phyloP scores from a whole-genome alignment of 2,329 filamentous ascomycete genomes.

The Clarireedia paspali region DNA sequence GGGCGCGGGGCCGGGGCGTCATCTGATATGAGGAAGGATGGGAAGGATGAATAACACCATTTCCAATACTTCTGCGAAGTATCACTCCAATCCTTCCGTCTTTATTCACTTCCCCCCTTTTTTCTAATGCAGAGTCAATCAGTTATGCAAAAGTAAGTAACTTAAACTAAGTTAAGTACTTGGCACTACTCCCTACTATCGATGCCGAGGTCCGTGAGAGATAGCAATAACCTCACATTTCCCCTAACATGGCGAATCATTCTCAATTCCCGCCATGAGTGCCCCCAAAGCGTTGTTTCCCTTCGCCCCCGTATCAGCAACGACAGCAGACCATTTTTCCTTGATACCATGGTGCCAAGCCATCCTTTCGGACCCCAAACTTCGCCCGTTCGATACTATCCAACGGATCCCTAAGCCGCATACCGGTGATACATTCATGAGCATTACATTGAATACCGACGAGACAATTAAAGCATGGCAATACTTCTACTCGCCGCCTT shows the following conservation, averaged over 20 bases:
- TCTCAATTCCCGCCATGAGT: background rate
- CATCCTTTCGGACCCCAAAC: slow-evolving; percentile 15
- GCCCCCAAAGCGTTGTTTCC: background rate
- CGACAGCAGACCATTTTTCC: slow-evolving; percentile 15
- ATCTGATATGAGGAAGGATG: background rate
- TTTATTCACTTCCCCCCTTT: background rate
- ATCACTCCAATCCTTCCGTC: background rate
- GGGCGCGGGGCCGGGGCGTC: no score
- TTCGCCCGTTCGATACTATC: slow-evolving; percentile 14
- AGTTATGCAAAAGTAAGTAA: no score
- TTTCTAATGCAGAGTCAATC: background rate
- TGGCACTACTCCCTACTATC: no score
- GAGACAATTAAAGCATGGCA: slow-evolving; percentile 20
- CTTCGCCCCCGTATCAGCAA: background rate
- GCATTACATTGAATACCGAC: background rate
- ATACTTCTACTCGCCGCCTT: slow-evolving; percentile 12
- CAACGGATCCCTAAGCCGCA: background rate
- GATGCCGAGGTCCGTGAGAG: background rate
- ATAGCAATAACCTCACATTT: background rate
- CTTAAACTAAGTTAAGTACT: no score
- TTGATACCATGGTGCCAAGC: slow-evolving; percentile 13
- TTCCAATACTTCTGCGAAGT: background rate
- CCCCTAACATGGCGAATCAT: background rate
- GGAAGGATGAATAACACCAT: background rate
- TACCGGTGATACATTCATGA: slow-evolving; percentile 14